phyloP scores from a whole-genome alignment of 2,329 filamentous ascomycete genomes.

The Diaporthe ilicicola region DNA sequence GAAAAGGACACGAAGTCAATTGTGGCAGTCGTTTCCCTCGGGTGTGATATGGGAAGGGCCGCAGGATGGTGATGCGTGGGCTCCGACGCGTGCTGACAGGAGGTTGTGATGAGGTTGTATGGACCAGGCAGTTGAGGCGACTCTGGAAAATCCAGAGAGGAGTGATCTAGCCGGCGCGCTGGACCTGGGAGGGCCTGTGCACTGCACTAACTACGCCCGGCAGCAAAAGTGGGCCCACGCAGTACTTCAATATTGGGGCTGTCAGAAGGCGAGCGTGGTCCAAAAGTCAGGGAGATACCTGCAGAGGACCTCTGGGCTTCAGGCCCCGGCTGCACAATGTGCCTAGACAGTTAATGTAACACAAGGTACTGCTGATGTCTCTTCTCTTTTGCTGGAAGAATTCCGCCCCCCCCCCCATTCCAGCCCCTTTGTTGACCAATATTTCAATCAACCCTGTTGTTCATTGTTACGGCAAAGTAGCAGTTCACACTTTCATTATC shows the following conservation, averaged over 20 bases:
- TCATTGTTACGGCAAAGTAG: too few species aligned
- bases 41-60: conserved; percentile 44
- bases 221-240: conserved; percentile 2
- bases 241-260: not conserved
- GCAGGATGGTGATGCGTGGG: conserved; percentile 49
- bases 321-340: not conserved
- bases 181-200: conserved; percentile 14
- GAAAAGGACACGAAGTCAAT: conserved; percentile 43
- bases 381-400: not conserved
- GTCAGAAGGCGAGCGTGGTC: too few species aligned
- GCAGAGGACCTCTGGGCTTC: not conserved
- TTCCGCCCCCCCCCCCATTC: not conserved
- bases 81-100: conserved; percentile 62
- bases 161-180: conserved; percentile 26
- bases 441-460: not conserved
- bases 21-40: conserved; percentile 48
- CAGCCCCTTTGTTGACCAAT: not conserved
- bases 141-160: conserved; percentile 34
- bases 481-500: not conserved
- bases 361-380: not conserved
- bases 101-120: conserved; percentile 48
- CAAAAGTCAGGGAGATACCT: not conserved
- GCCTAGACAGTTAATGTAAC: not conserved
- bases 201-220: not conserved
- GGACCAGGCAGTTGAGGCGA: conserved; percentile 36